phyloP scores from a whole-genome alignment of 1,139 yeast genomes.

The Williopsis jadinii region DNA sequence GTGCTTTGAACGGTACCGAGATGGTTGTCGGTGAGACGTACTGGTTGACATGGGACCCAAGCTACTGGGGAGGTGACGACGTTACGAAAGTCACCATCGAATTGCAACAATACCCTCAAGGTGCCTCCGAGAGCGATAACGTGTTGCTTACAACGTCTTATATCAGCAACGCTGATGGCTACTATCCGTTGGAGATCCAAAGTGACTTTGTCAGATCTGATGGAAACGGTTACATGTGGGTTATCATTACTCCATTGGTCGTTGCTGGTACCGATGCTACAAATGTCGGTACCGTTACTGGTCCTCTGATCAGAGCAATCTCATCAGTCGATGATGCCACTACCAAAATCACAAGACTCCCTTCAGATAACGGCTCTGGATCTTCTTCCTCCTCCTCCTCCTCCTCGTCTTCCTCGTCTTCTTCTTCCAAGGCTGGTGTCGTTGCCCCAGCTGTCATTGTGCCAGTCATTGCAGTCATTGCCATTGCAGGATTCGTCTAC shows the following conservation, averaged over 20 bases:
- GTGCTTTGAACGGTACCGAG: constrained; percentile 33
- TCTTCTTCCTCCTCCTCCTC: constrained; percentile 17
- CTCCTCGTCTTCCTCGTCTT: not conserved
- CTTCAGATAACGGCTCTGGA: constrained; percentile 30
- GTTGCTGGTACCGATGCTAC: constrained; percentile 27
- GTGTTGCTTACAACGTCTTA: constrained; percentile 27
- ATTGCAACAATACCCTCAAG: constrained; percentile 27
- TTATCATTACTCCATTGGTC: constrained; percentile 31
- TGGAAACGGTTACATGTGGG: constrained; percentile 30
- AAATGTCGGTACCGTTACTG: constrained; percentile 30
- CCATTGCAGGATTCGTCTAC: constrained; percentile 16
- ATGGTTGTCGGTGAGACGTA: constrained; percentile 35
- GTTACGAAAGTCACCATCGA: constrained; percentile 28
- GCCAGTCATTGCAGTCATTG: constrained; percentile 29
- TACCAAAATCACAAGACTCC: constrained; percentile 27
- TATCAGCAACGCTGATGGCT: constrained; percentile 31
- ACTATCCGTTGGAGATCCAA: constrained; percentile 28
- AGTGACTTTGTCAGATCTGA: constrained; percentile 22
- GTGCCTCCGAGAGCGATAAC: constrained; percentile 17
- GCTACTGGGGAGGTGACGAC: constrained; percentile 31
- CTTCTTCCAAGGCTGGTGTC: constrained; percentile 14
- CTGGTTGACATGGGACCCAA: constrained; percentile 39
- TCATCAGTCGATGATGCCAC: constrained; percentile 24
- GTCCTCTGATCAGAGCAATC: constrained; percentile 33
- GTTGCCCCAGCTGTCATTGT: constrained; percentile 38